phyloP scores from a whole-genome alignment of 345 rosid species.

The Syzygium aromaticum region DNA sequence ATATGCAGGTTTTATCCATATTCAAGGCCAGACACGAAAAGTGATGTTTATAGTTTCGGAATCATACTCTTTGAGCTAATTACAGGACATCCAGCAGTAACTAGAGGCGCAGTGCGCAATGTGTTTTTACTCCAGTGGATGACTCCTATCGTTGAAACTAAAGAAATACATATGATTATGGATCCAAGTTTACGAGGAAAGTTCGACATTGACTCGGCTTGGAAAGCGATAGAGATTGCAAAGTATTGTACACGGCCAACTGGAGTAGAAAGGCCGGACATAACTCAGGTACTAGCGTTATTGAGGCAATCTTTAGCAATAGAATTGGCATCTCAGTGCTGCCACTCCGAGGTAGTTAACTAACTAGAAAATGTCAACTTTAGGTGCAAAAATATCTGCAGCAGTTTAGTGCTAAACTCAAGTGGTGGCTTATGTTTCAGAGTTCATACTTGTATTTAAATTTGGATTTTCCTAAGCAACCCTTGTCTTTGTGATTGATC shows the following conservation, averaged over 20 bases:
- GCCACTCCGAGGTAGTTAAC: not conserved
- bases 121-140: slow-evolving; percentile 35
- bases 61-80: slow-evolving; percentile 41
- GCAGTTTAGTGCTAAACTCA: not conserved
- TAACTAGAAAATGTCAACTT: not conserved
- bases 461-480: not conserved
- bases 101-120: slow-evolving; percentile 13
- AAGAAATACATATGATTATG: slow-evolving; percentile 23
- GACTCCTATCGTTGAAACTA: slow-evolving; percentile 14
- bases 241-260: not conserved
- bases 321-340: not conserved
- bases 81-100: slow-evolving; percentile 34
- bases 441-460: not conserved
- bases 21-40: slow-evolving; percentile 21
- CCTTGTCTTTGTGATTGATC: not conserved
- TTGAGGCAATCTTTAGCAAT: not conserved
- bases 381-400: not conserved
- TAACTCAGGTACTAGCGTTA: not conserved
- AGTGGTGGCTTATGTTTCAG: not conserved
- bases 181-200: slow-evolving; percentile 29
- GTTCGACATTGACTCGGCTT: slow-evolving; percentile 21
- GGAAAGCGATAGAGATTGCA: slow-evolving; percentile 16
- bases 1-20: not conserved
- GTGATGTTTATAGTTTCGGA: slow-evolving; percentile 52
- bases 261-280: not conserved